A percentile compares a stretch with the other conserved stretches of the same genome.
Evolutionary conservation across 345 rosid genomes (phyloP).

Genomic region (Rhodamnia rubescens): DNA sequence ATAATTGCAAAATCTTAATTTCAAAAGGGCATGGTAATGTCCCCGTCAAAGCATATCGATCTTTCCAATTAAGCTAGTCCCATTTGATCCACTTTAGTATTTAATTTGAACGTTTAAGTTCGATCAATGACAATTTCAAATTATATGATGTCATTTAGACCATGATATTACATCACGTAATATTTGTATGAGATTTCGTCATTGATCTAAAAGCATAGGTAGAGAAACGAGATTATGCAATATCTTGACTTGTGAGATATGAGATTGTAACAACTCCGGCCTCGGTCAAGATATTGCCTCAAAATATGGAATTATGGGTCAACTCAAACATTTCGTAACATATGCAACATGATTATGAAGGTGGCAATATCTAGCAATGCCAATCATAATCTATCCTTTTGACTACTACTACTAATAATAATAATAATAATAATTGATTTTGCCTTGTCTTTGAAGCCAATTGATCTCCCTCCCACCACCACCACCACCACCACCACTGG

Average conservation of each 20-base stretch:
- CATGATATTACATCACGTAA: neutral
- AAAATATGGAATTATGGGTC: neutral
- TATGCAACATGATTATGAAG: neutral
- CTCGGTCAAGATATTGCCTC: too few relatives aligned
- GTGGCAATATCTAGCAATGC: neutral
- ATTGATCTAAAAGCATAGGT: rapidly evolving
- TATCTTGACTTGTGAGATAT: neutral
- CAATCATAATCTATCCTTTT: too few relatives aligned
- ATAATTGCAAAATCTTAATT: neutral
- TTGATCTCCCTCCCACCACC: neutral
- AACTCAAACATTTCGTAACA: neutral
- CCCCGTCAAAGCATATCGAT: neutral
- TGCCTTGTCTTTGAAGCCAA: slow-evolving; percentile 22
- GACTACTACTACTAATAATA: too few relatives aligned
- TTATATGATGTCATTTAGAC: rapidly evolving
- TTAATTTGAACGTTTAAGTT: neutral
- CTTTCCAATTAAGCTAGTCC: neutral
- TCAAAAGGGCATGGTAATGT: neutral
- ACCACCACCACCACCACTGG: neutral
- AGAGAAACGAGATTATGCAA: neutral
- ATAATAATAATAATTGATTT: slow-evolving; percentile 7
- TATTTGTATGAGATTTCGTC: neutral
- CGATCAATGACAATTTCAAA: neutral
- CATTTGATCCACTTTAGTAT: neutral
- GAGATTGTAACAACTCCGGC: neutral